Evolutionary conservation across 495 filamentous ascomycete species (phyloP).

Genomic region (Talaromyces wortmannii): DNA sequence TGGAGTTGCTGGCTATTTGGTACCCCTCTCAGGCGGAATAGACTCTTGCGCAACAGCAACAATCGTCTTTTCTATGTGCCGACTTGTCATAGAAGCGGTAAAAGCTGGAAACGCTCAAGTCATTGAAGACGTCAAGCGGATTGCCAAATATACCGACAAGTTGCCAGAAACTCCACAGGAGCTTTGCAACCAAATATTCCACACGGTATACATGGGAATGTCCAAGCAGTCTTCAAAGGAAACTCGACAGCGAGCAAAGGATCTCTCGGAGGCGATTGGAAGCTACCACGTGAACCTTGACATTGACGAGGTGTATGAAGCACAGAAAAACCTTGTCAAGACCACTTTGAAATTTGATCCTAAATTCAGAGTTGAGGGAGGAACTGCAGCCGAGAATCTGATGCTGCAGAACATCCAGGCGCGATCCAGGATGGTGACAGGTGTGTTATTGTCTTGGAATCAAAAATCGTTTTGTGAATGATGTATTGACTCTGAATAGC

Average conservation of each 20-base stretch:
- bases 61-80: conserved; percentile 74
- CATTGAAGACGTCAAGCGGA: conserved; percentile 57
- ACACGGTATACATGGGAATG: conserved; percentile 80
- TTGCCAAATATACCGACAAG: conserved; percentile 45
- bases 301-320: conserved; percentile 60
- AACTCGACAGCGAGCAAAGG: conserved; percentile 64
- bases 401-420: conserved; percentile 83
- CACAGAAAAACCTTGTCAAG: conserved; percentile 47
- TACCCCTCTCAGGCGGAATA: conserved; percentile 69
- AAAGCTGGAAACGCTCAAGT: conserved; percentile 59
- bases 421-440: conserved; percentile 65
- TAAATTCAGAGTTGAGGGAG: conserved; percentile 65
- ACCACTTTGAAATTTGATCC: conserved; percentile 49
- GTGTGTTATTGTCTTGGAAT: not conserved
- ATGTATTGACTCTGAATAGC: conserved; percentile 24
- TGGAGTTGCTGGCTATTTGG: conserved; percentile 49
- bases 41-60: conserved; percentile 51
- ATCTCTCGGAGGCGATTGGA: conserved; percentile 63
- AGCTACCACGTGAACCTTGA: conserved; percentile 69
- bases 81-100: conserved; percentile 63
- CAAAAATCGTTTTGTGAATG: too few species aligned
- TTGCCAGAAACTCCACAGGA: conserved; percentile 50
- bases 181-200: conserved; percentile 59
- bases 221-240: conserved; percentile 59
- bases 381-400: conserved; percentile 51